Percentiles rank a stretch among this genome's conserved stretches.
These are phyloP conservation scores for Pochonia chlamydosporia DNA, from an alignment of 2,329 filamentous ascomycete species.

Conservation along the genomic window DNA sequence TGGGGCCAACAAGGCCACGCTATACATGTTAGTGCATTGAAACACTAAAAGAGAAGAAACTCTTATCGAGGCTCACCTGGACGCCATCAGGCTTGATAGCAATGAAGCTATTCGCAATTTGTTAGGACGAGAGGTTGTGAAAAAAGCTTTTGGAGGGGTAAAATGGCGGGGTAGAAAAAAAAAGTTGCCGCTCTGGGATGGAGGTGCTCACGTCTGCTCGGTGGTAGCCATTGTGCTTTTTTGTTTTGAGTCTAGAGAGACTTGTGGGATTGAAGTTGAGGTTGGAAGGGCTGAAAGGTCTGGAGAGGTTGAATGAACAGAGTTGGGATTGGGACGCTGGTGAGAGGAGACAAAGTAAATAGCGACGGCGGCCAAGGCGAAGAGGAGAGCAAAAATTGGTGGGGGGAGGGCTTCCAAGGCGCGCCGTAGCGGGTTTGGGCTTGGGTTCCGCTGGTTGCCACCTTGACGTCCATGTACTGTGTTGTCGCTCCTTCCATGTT, in stretches of 20 bases:
- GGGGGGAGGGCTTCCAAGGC: constrained; percentile 36
- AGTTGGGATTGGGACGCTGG: constrained; percentile 14
- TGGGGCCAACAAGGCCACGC: constrained; percentile 96
- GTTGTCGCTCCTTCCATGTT: background rate
- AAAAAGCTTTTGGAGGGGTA: constrained; percentile 14
- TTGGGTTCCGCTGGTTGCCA: constrained; percentile 8
- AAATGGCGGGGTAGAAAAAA: constrained; percentile 25
- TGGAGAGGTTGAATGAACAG: constrained; percentile 21
- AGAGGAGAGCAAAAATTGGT: constrained; percentile 35
- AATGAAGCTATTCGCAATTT: constrained; percentile 72
- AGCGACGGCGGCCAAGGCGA: constrained; percentile 30
- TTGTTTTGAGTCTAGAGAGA: constrained; percentile 19
- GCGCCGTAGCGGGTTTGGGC: constrained; percentile 24
- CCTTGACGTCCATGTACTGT: background rate
- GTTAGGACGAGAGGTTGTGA: constrained; percentile 16
- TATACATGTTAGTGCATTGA: constrained; percentile 29
- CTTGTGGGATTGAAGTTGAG: constrained; percentile 18
- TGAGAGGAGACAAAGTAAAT: constrained; percentile 15
- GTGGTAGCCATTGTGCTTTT: constrained; percentile 57
- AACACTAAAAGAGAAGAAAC: background rate
- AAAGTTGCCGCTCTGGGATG: background rate
- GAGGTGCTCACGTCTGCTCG: constrained; percentile 76
- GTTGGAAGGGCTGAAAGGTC: constrained; percentile 19
- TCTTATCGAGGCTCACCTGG: constrained; percentile 60
- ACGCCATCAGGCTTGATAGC: constrained; percentile 99